Evolutionary conservation across 345 rosid species (phyloP), one percentile per base, ranked within the genome.

Genomic region (Limnanthes douglasii): DNA sequence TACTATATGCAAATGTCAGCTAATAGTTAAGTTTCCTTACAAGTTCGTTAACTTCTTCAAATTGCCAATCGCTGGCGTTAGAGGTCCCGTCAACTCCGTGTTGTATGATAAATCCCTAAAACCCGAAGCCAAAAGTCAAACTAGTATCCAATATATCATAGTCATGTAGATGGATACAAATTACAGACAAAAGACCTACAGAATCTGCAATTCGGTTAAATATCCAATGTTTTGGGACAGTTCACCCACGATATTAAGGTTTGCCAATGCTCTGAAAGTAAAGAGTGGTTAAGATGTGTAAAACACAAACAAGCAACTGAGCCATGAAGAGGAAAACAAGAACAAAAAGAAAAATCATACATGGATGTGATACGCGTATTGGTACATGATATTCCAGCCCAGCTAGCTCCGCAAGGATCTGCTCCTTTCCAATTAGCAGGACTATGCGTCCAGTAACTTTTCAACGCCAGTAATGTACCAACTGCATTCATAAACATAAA

Each of bases 31-130:
- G 11, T 32, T 41, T 22, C 11, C 85, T 70, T 75, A 85, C 99
- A 90, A 65, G 56, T 46, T 69, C 40, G 39, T 28, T 27, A 90
- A 66, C 45, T 78, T 66, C 60, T 42, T 43, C 57, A 81, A 57
- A 0, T 50, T 18, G 41, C 86, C 93, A 4, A 85, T 78, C 4
- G 58, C 24, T 11, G 28, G 0, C 29, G 99, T 94, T 43, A 92
- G 64, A 37, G 86, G 4, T 60, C 99, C 99, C 4, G 16, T 34
- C 27, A 92, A 55, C 24, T 33, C 63, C 32, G 41, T 16, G 62
- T 81, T 92, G 61, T 48, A 73, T 5, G 96, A 81, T 45, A 92
- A 62, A 68, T 85, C 99, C 72, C 98, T 90, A 36, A 8, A 65
- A 4, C 21, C 22, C 41, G 11, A 67, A 34, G 19, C 35, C 19